These are phyloP conservation scores for Adansonia gregorii DNA, from an alignment of 441 rosid species.

Conservation along the genomic window DNA sequence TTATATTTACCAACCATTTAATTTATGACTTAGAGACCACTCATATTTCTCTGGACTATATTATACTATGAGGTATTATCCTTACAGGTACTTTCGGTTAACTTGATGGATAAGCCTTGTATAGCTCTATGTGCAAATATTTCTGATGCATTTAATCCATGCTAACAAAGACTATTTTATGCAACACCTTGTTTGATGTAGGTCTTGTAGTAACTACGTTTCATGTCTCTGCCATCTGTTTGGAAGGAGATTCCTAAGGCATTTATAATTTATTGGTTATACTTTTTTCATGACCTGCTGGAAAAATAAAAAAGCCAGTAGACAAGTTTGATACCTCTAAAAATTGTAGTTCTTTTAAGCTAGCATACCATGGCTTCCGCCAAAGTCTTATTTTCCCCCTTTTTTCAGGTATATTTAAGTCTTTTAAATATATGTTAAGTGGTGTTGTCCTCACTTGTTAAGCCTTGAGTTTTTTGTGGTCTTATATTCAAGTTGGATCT, in stretches of 20 bases:
- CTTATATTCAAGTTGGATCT: too few relatives aligned
- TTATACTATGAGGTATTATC: slow-evolving; percentile 1
- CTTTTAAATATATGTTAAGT: neutral
- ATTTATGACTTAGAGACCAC: neutral
- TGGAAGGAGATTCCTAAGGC: neutral
- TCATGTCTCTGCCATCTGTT: neutral
- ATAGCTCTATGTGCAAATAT: neutral
- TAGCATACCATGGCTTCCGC: neutral
- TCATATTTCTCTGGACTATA: neutral
- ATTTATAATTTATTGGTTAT: neutral
- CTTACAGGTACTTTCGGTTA: neutral
- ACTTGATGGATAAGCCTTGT: neutral
- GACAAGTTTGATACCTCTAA: neutral
- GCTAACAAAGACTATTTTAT: neutral
- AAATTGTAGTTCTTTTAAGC: neutral
- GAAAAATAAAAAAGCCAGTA: neutral
- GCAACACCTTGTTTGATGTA: neutral
- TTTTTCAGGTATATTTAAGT: neutral
- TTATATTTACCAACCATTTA: neutral
- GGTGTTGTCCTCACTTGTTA: too few relatives aligned
- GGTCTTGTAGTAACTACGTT: neutral
- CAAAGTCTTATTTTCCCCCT: neutral
- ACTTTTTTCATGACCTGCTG: neutral
- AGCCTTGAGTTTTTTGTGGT: too few relatives aligned
- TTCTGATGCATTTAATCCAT: neutral